A percentile compares a stretch with the other conserved stretches of the same genome.
Conservation (phyloP, 495 filamentous ascomycete genomes). For the Friedmanniomyces simplex region DNA sequence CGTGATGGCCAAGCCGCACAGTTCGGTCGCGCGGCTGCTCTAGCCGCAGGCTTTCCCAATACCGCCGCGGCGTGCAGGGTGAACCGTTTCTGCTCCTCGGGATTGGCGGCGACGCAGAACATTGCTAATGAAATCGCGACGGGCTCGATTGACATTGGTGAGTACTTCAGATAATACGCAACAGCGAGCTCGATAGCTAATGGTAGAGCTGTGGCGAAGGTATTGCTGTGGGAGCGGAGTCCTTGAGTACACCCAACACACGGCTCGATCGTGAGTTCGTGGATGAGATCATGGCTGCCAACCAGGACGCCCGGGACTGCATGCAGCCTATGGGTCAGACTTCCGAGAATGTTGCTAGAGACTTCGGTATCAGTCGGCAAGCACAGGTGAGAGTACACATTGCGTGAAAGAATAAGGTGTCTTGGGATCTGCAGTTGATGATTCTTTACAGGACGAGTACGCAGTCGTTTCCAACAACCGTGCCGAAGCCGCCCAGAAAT, state of each 20-base stretch:
- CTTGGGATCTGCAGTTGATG: background rate
- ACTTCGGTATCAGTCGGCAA: slow-evolving; percentile 67
- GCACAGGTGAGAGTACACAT: background rate
- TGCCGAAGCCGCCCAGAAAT: slow-evolving; percentile 84
- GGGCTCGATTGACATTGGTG: slow-evolving; percentile 73
- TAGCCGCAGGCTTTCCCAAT: slow-evolving; percentile 90
- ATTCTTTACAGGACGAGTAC: slow-evolving; percentile 66
- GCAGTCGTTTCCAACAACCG: slow-evolving; percentile 77
- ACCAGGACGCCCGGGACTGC: slow-evolving; percentile 74
- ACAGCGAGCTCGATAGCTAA: too few species aligned
- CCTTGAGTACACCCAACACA: slow-evolving; percentile 66
- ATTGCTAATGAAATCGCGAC: slow-evolving; percentile 78
- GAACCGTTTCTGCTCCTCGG: slow-evolving; percentile 96
- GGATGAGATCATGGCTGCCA: slow-evolving; percentile 54
- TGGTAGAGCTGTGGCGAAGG: too few species aligned
- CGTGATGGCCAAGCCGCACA: slow-evolving; percentile 78
- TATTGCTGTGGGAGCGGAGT: slow-evolving; percentile 77
- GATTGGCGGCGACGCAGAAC: slow-evolving; percentile 86
- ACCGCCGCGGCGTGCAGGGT: slow-evolving; percentile 67
- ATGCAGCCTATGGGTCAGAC: slow-evolving; percentile 97
- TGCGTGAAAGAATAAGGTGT: too few species aligned
- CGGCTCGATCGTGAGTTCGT: slow-evolving; percentile 62
- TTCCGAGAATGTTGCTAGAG: slow-evolving; percentile 81
- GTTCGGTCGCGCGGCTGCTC: slow-evolving; percentile 74
- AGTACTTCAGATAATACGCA: too few species aligned